phyloP scores from a whole-genome alignment of 768 basidiomycete genomes.

The Artomyces pyxidatus region DNA sequence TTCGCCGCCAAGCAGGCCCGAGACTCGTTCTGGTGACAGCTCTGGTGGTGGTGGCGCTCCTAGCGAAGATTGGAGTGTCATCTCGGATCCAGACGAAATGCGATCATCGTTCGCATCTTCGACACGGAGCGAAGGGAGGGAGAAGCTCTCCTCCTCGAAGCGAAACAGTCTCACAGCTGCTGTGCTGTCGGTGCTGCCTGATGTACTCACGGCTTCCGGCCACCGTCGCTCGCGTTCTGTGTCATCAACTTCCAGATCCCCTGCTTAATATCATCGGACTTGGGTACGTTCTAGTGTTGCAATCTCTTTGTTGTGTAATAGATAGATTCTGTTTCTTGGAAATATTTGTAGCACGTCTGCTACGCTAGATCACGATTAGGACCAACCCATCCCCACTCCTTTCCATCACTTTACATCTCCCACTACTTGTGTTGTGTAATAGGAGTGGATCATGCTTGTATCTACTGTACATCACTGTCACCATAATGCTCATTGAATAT shows the following conservation, averaged over 20 bases:
- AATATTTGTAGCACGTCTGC: neutral
- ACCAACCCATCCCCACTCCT: too few relatives aligned
- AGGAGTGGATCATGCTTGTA: constrained; percentile 1
- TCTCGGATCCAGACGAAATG: constrained; percentile 66
- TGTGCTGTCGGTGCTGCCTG: constrained; percentile 15
- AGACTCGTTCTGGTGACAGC: constrained; percentile 16
- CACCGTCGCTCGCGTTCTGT: constrained; percentile 10
- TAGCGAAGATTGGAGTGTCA: constrained; percentile 85
- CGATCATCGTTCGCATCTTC: constrained; percentile 46
- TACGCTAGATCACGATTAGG: too few relatives aligned
- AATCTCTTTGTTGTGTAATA: neutral
- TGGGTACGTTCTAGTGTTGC: neutral
- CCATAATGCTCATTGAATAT: constrained; percentile 60
- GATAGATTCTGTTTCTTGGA: neutral
- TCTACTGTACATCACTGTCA: constrained; percentile 20
- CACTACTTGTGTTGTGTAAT: too few relatives aligned
- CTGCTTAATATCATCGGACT: neutral
- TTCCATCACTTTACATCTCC: neutral
- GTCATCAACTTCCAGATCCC: too few relatives aligned
- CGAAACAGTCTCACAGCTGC: constrained; percentile 32
- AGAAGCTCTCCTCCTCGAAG: constrained; percentile 24
- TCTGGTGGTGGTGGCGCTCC: constrained; percentile 43
- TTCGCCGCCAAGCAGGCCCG: constrained; percentile 13
- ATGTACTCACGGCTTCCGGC: constrained; percentile 11
- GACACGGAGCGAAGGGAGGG: neutral